phyloP scores from a whole-genome alignment of 140 eudicot genomes.

The Erigeron philadelphicus region DNA sequence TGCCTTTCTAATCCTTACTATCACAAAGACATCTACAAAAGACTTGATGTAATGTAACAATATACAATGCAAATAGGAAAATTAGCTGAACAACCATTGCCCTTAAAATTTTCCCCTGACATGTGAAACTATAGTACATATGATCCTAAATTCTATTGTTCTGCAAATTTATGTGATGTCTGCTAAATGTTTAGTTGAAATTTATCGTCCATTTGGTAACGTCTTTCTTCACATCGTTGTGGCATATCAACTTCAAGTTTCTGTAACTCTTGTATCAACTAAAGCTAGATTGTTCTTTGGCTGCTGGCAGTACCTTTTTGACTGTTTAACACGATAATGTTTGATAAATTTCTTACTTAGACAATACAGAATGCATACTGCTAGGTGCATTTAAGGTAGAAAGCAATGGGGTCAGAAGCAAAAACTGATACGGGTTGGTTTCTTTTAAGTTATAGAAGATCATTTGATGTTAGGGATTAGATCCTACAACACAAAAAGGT shows the following conservation, averaged over 20 bases:
- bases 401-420: background rate
- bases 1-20: no score
- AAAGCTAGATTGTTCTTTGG: background rate
- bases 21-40: no score
- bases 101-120: no score
- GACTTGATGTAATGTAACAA: no score
- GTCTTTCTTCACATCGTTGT: background rate
- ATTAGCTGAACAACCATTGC: no score
- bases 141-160: no score
- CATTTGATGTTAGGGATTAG: background rate
- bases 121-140: no score
- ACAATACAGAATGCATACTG: background rate
- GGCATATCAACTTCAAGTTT: constrained; percentile 6
- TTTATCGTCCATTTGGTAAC: background rate
- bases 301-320: background rate
- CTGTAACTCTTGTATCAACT: background rate
- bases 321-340: background rate
- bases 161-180: no score
- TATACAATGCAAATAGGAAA: no score
- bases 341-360: no score
- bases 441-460: background rate
- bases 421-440: background rate
- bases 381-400: constrained; percentile 1
- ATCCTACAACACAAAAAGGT: background rate
- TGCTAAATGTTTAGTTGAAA: background rate